These are phyloP conservation scores for Trichocomaceae sp. DNA, from an alignment of 2,329 filamentous ascomycete species.

Conservation along the genomic window DNA sequence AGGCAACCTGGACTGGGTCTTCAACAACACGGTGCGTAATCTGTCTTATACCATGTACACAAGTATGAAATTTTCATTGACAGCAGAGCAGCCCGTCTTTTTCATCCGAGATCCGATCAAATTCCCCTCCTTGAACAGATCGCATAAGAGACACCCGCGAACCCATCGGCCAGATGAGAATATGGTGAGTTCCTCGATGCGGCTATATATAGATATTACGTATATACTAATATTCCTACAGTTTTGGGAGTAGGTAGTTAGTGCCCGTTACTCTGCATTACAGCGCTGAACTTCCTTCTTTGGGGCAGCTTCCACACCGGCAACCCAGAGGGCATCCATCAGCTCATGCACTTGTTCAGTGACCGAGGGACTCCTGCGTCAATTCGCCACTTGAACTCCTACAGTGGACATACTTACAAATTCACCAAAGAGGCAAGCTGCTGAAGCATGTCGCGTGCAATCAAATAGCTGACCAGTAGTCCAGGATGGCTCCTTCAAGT, in stretches of 20 bases:
- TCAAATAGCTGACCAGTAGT: neutral
- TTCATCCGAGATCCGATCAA: conserved; percentile 63
- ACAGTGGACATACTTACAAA: conserved; percentile 59
- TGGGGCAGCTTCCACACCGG: conserved; percentile 41
- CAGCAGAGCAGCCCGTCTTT: conserved; percentile 51
- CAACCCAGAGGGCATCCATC: conserved; percentile 56
- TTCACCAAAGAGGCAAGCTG: conserved; percentile 43
- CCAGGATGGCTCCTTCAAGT: conserved; percentile 54
- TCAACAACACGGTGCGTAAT: conserved; percentile 12
- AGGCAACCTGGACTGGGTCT: conserved; percentile 29
- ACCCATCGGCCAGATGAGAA: conserved; percentile 22
- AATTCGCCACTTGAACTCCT: conserved; percentile 57
- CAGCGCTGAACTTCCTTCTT: neutral
- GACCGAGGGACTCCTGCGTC: conserved; percentile 58
- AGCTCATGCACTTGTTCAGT: conserved; percentile 56
- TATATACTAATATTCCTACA: neutral
- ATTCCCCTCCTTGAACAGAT: conserved; percentile 64
- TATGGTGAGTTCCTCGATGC: conserved; percentile 15
- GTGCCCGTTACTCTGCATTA: neutral
- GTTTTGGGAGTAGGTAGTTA: conserved; percentile 25
- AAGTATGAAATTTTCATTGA: neutral
- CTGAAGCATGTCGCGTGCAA: neutral
- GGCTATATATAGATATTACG: neutral
- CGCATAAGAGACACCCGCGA: conserved; percentile 55
- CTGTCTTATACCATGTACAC: neutral